Base-by-base conservation (phyloP, 495 filamentous ascomycete genomes). In the Penicillium bialowiezense region DNA sequence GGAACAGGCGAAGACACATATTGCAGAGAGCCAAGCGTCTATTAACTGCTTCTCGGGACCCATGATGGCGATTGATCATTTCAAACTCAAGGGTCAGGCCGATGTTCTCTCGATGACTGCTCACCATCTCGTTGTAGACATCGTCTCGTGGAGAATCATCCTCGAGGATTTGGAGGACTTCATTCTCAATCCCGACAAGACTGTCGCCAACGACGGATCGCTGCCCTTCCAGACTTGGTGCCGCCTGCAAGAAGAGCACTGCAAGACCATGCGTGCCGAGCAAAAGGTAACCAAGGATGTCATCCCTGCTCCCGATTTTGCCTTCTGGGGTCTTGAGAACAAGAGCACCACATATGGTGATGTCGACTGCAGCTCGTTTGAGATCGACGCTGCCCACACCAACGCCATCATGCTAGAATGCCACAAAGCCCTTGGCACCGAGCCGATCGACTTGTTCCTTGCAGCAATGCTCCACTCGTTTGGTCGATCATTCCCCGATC, bases 91-190 rank as follows among this genome's bases (percentile, higher is more conserved):
- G 9, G 64, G 66, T 9, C 73, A 49, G 34, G 18, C 39, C 15
- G 45, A 78, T 31, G 55, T 83, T 7, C 50, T 89, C n/a, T 86
- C 84, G 23, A 68, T 90, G 59, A 73, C 76, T 7, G 83, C 77
- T 2, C 85, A 89, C 54, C 86, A 88, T 52, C 63, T 88, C 1
- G 82, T 85, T 3, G 75, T 89, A 23, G 86, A 90, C 50, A 77
- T 87, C 23, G 79, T 85, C 7, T 89, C 86, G 0, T 89, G 84
- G 85, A 72, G 79, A 15, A 73, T 87, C 15, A 80, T 90, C 7
- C 69, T 86, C 12, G 73, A 84, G 41, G 86, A 90, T 42, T 49
- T 89, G 32, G 85, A 87, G 51, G 78, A 85, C 14, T 49, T 86
- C 1, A 59, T 90, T 3, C 51, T 73, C n/a, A 71, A 74, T 34